Conservation (phyloP, 345 rosid genomes). For the Rhizophora apiculata region DNA sequence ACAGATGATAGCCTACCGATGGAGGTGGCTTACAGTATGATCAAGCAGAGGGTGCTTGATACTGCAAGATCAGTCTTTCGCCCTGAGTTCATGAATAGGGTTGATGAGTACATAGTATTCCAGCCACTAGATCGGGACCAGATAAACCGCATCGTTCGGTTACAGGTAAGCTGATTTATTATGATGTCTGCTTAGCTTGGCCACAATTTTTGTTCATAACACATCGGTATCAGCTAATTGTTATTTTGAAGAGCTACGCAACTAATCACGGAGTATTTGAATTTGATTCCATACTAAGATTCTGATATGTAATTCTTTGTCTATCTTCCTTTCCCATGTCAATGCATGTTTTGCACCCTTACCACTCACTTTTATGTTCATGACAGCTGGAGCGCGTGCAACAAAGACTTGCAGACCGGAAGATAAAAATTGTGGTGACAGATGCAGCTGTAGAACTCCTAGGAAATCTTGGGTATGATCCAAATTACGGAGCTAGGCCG, state of each 20-base stretch:
- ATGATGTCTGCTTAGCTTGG: background rate
- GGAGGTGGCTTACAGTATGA: slow-evolving; percentile 68
- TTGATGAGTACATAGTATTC: slow-evolving; percentile 98
- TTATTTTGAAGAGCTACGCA: background rate
- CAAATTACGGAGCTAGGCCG: slow-evolving; percentile 95
- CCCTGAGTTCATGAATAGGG: slow-evolving; percentile 97
- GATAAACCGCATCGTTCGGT: slow-evolving; percentile 72
- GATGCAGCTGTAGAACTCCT: slow-evolving; percentile 79
- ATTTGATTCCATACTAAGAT: background rate
- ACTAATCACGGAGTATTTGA: no score
- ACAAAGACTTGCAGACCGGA: slow-evolving; percentile 79
- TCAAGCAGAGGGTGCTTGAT: slow-evolving; percentile 79
- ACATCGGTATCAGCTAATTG: background rate
- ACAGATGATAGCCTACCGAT: slow-evolving; percentile 53
- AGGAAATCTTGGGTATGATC: slow-evolving; percentile 87
- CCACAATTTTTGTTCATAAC: background rate
- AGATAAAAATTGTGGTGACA: slow-evolving; percentile 66
- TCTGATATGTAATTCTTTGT: background rate
- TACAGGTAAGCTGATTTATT: slow-evolving; percentile 56
- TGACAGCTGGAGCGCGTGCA: slow-evolving; percentile 87
- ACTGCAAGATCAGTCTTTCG: slow-evolving; percentile 97
- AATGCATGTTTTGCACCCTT: background rate
- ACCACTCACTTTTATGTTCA: slow-evolving; percentile 11
- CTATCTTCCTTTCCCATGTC: background rate
- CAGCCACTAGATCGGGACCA: slow-evolving; percentile 85